These are phyloP conservation scores for Metschnikowia shivogae DNA, from an alignment of 805 yeast genomes.

Conservation along the genomic window DNA sequence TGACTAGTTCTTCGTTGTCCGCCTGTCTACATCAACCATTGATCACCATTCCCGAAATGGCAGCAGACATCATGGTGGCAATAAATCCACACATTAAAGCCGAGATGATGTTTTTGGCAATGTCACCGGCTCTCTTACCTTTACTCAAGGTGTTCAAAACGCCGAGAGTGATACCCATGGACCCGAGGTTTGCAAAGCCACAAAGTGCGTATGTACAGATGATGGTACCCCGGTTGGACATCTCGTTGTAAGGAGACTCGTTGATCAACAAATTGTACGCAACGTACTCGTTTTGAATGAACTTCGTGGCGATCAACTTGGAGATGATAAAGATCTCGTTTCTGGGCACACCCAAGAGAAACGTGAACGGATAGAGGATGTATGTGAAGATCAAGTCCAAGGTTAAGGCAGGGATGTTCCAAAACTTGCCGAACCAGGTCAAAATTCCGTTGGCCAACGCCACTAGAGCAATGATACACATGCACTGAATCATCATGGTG, in stretches of 20 bases:
- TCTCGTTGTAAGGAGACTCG: slow-evolving; percentile 41
- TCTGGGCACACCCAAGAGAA: slow-evolving; percentile 45
- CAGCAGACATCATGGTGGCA: slow-evolving; percentile 53
- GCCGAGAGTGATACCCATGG: slow-evolving; percentile 58
- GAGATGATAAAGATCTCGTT: slow-evolving; percentile 49
- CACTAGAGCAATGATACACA: slow-evolving; percentile 60
- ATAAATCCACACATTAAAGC: slow-evolving; percentile 51
- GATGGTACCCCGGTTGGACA: slow-evolving; percentile 49
- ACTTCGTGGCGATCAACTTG: slow-evolving; percentile 50
- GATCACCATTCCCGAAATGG: slow-evolving; percentile 61
- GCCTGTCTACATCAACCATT: slow-evolving; percentile 33
- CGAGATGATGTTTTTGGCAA: slow-evolving; percentile 43
- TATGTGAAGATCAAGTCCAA: slow-evolving; percentile 55
- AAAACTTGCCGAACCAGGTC: slow-evolving; percentile 58
- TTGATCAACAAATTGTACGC: slow-evolving; percentile 43
- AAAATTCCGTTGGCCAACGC: slow-evolving; percentile 52
- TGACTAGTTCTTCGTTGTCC: neutral
- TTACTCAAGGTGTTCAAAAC: slow-evolving; percentile 57
- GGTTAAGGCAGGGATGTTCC: slow-evolving; percentile 52
- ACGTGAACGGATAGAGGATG: slow-evolving; percentile 56
- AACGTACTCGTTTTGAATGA: slow-evolving; percentile 60
- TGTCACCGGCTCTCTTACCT: slow-evolving; percentile 41
- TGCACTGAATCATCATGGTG: slow-evolving; percentile 52
- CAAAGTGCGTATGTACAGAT: slow-evolving; percentile 60
- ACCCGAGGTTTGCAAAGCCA: slow-evolving; percentile 61